These are phyloP conservation scores for Penicillium paxilli DNA, from an alignment of 495 filamentous ascomycete genomes.

Conservation along the genomic window DNA sequence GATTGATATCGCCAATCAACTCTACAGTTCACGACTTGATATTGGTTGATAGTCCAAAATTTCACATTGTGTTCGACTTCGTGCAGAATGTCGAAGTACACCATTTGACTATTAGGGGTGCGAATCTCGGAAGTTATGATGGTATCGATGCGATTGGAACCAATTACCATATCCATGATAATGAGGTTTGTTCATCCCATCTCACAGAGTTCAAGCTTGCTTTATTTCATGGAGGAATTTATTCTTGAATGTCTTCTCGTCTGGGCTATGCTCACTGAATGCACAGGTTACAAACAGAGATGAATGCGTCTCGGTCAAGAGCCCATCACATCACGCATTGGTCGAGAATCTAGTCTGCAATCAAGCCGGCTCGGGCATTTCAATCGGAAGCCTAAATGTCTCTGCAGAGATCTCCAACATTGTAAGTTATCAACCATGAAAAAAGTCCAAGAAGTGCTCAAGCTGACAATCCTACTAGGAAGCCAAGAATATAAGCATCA, in stretches of 20 bases:
- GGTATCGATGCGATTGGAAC: conserved; percentile 43
- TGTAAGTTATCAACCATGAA: conserved; percentile 13
- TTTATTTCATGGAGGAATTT: neutral
- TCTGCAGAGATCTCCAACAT: conserved; percentile 28
- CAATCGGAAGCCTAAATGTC: conserved; percentile 43
- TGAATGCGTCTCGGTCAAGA: conserved; percentile 48
- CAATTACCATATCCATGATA: conserved; percentile 48
- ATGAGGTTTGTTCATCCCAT: conserved; percentile 23
- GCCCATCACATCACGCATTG: conserved; percentile 42
- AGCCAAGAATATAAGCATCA: conserved; percentile 39
- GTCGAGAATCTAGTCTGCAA: conserved; percentile 54
- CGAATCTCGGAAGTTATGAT: conserved; percentile 43
- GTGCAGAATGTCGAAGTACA: conserved; percentile 45
- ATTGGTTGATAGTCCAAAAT: conserved; percentile 45
- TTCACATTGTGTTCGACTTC: conserved; percentile 43
- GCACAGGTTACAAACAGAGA: conserved; percentile 43
- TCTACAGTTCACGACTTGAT: conserved; percentile 46
- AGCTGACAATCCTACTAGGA: conserved; percentile 17
- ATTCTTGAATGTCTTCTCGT: neutral
- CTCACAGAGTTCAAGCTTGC: neutral
- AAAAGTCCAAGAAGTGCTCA: neutral
- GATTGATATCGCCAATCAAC: conserved; percentile 33
- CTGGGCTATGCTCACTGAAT: neutral
- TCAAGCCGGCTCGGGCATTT: conserved; percentile 44
- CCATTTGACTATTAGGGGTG: conserved; percentile 44